A percentile compares a stretch with the other conserved stretches of the same genome.
Evolutionary conservation across 139 green algal genomes (phyloP).

Genomic region (Picochlorum sp.): DNA sequence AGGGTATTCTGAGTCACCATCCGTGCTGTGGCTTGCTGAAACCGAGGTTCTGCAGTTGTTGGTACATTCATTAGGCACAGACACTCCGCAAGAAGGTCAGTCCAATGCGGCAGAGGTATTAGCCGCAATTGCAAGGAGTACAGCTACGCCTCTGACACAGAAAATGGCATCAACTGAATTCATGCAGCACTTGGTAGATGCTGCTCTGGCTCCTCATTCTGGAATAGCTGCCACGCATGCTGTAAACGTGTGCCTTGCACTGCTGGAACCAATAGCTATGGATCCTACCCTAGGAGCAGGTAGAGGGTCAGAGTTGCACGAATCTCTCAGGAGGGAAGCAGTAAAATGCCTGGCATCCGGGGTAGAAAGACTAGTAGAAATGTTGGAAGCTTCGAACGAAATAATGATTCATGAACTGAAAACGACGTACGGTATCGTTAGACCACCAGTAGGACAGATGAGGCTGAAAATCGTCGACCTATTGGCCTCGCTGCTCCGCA

Average conservation of each 20-base stretch:
- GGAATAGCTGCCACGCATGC: constrained; percentile 27
- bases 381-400: constrained; percentile 23
- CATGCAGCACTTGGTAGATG: constrained; percentile 23
- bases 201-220: constrained; percentile 12
- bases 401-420: constrained; percentile 22
- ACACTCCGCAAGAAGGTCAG: constrained; percentile 33
- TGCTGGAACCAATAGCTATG: constrained; percentile 59
- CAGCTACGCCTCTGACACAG: constrained; percentile 50
- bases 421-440: constrained; percentile 65
- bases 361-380: constrained; percentile 37
- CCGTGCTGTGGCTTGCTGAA: constrained; percentile 57
- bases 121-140: constrained; percentile 59
- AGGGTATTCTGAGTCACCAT: background rate
- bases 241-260: constrained; percentile 67
- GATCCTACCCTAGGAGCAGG: background rate
- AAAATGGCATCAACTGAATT: constrained; percentile 35
- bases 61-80: constrained; percentile 36
- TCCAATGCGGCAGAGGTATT: constrained; percentile 77
- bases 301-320: constrained; percentile 9
- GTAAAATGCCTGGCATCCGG: constrained; percentile 22
- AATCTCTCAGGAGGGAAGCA: constrained; percentile 22
- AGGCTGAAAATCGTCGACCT: constrained; percentile 72
- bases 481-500: constrained; percentile 61
- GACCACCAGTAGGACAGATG: constrained; percentile 50
- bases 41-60: constrained; percentile 63